Conservation (phyloP, 2,329 filamentous ascomycete genomes). For the Claviceps sorghi region DNA sequence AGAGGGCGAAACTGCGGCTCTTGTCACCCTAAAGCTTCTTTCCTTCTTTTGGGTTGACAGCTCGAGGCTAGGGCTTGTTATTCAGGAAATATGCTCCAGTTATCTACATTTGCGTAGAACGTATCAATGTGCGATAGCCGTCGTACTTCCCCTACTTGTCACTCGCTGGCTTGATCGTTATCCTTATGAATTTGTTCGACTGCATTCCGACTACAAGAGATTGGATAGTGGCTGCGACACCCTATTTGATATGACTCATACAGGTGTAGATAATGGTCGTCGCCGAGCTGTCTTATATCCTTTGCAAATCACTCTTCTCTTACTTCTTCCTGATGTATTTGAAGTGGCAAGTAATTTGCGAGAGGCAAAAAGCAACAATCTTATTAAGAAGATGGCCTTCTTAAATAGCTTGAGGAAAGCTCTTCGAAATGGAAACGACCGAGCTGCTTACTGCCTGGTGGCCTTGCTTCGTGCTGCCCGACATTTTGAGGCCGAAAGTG, state of each 20-base stretch:
- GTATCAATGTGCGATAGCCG: slow-evolving; percentile 49
- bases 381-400: slow-evolving; percentile 52
- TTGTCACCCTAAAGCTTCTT: slow-evolving; percentile 43
- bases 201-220: slow-evolving; percentile 45
- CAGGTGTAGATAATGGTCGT: slow-evolving; percentile 42
- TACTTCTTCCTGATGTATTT: slow-evolving; percentile 54
- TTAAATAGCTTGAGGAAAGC: slow-evolving; percentile 49
- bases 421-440: slow-evolving; percentile 48
- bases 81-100: slow-evolving; percentile 52
- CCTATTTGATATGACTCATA: slow-evolving; percentile 54
- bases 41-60: slow-evolving; percentile 51
- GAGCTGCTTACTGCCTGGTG: slow-evolving; percentile 52
- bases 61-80: slow-evolving; percentile 43
- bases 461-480: slow-evolving; percentile 47
- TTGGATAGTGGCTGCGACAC: slow-evolving; percentile 53
- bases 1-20: slow-evolving; percentile 37
- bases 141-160: slow-evolving; percentile 48
- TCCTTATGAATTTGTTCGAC: slow-evolving; percentile 48
- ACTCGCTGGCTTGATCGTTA: slow-evolving; percentile 51
- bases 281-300: slow-evolving; percentile 44
- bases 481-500: slow-evolving; percentile 48
- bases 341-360: slow-evolving; percentile 54
- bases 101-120: slow-evolving; percentile 51
- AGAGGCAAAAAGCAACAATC: slow-evolving; percentile 45
- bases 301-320: slow-evolving; percentile 46